A percentile compares a stretch with the other conserved stretches of the same genome.
These are phyloP conservation scores for Musa beccarii DNA, from an alignment of 176 grass and related monocot genomes.

Conservation along the genomic window DNA sequence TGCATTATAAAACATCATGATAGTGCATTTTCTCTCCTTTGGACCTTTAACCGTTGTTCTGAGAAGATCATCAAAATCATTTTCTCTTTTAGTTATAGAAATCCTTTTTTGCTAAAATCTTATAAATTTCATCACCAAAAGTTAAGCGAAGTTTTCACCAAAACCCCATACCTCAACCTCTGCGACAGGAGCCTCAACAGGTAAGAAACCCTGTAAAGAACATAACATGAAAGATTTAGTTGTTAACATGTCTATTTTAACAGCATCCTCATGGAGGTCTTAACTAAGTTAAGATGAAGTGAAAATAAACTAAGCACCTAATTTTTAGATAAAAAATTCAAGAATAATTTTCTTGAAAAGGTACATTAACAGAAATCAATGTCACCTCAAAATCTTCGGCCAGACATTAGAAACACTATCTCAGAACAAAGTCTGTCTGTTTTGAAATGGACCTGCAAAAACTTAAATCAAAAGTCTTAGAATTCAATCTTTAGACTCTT, in stretches of 20 bases:
- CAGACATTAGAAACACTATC: too few relatives aligned
- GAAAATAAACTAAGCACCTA: background rate
- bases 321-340: too few relatives aligned
- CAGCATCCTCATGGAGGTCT: background rate
- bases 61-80: constrained; percentile 61
- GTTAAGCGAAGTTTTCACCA: constrained; percentile 60
- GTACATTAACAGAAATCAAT: too few relatives aligned
- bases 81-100: constrained; percentile 73
- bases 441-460: too few relatives aligned
- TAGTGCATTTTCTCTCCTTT: too few relatives aligned
- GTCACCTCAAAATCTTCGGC: too few relatives aligned
- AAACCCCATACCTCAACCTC: constrained; percentile 81
- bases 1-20: too few relatives aligned
- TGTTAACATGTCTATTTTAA: background rate
- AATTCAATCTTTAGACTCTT: too few relatives aligned
- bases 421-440: too few relatives aligned
- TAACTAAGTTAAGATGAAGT: background rate
- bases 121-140: too few relatives aligned
- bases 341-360: too few relatives aligned
- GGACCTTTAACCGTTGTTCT: constrained; percentile 78
- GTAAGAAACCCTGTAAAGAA: constrained; percentile 61
- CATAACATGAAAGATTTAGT: background rate
- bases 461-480: too few relatives aligned
- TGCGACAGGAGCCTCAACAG: constrained; percentile 42
- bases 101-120: constrained; percentile 41